Percentiles rank a stretch among this genome's conserved stretches.
Evolutionary conservation across 2,329 filamentous ascomycete genomes (phyloP).

Genomic region (Hawksworthiomyces lignivorus): DNA sequence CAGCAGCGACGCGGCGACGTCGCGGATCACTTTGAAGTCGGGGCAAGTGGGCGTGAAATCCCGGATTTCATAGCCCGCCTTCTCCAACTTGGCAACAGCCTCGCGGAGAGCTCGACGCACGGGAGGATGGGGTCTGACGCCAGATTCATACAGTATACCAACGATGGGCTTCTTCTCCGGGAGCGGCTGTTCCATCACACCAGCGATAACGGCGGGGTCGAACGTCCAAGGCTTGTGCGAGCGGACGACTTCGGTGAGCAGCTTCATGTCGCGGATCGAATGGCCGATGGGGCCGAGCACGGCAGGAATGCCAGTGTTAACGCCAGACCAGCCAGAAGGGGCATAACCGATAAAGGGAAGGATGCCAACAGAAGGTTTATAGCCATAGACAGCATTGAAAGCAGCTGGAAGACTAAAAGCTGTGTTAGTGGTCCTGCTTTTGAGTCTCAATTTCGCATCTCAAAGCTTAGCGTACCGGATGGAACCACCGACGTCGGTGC

Average conservation of each 20-base stretch:
- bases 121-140: conserved; percentile 10
- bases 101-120: conserved; percentile 9
- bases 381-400: conserved; percentile 25
- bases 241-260: conserved; percentile 10
- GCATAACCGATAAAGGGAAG: conserved; percentile 16
- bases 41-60: conserved; percentile 15
- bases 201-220: conserved; percentile 10
- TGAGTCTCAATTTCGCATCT: too few relatives aligned
- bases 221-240: conserved; percentile 10
- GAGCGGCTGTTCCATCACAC: conserved; percentile 8
- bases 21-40: conserved; percentile 13
- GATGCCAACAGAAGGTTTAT: conserved; percentile 20
- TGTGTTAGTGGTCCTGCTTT: too few relatives aligned
- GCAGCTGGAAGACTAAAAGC: conserved; percentile 24
- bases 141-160: conserved; percentile 9
- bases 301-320: conserved; percentile 13
- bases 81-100: conserved; percentile 6
- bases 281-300: conserved; percentile 11
- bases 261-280: conserved; percentile 9
- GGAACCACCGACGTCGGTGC: conserved; percentile 22
- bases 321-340: conserved; percentile 10
- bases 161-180: conserved; percentile 7
- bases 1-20: conserved; percentile 10
- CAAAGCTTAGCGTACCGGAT: conserved; percentile 12
- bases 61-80: conserved; percentile 10